Evolutionary conservation across 2,329 filamentous ascomycete genomes (phyloP).

Genomic region (Colletotrichum neosansevieriae): DNA sequence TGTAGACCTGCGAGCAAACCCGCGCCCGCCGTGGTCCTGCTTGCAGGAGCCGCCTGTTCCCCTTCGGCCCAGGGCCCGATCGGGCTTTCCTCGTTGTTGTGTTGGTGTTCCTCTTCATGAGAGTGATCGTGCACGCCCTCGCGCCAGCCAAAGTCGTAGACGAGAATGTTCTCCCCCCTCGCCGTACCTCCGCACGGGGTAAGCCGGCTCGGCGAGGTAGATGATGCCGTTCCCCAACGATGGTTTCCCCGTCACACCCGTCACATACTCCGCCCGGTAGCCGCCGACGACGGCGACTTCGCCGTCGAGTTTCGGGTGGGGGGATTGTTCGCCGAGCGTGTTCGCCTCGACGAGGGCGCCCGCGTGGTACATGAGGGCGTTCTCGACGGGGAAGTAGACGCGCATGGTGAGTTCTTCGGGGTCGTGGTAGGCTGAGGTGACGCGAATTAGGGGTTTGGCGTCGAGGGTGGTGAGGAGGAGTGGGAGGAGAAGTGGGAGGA

Average conservation of each 20-base stretch:
- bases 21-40: slow-evolving; percentile 26
- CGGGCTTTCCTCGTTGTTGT: too few species aligned
- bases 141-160: slow-evolving; percentile 40
- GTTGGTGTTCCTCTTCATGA: slow-evolving; percentile 4
- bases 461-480: slow-evolving; percentile 4
- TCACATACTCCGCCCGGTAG: slow-evolving; percentile 36
- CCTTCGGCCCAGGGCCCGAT: slow-evolving; percentile 5
- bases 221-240: slow-evolving; percentile 32
- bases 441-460: too few species aligned
- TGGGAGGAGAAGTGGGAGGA: too few species aligned
- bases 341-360: slow-evolving; percentile 34
- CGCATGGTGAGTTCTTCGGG: slow-evolving; percentile 26
- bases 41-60: slow-evolving; percentile 27
- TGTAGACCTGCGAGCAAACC: slow-evolving; percentile 29
- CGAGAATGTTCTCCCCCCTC: slow-evolving; percentile 26
- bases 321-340: slow-evolving; percentile 26
- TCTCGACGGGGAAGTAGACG: slow-evolving; percentile 40
- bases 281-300: slow-evolving; percentile 36
- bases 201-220: slow-evolving; percentile 32
- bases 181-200: slow-evolving; percentile 23
- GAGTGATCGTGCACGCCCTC: slow-evolving; percentile 29
- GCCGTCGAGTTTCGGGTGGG: slow-evolving; percentile 25
- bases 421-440: slow-evolving; percentile 37
- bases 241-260: slow-evolving; percentile 25
- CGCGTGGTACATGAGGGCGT: slow-evolving; percentile 34